These are phyloP conservation scores for Solanum hybrid DNA, from an alignment of 305 asterid genomes.

Conservation along the genomic window DNA sequence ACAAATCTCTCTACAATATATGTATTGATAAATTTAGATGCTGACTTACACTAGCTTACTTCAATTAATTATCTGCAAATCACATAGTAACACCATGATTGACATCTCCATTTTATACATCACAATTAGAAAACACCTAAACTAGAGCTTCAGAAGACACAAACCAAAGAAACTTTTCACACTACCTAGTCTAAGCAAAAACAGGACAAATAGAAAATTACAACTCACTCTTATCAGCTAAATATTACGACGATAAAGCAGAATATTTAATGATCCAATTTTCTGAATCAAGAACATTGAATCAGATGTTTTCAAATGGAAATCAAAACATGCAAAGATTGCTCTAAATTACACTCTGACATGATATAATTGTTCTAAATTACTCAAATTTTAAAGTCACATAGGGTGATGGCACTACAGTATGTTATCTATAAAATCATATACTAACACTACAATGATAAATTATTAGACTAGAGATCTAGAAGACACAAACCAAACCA, in stretches of 20 bases:
- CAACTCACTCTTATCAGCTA: background rate
- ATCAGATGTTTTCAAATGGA: too few species aligned
- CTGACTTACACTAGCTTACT: background rate
- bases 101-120: background rate
- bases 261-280: background rate
- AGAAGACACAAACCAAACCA: too few species aligned
- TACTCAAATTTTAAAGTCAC: background rate
- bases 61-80: background rate
- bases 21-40: background rate
- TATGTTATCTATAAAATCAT: background rate
- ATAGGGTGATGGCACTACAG: too few species aligned
- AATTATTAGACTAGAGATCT: background rate
- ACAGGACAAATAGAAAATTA: background rate
- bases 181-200: background rate
- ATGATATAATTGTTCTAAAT: too few species aligned
- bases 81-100: background rate
- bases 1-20: background rate
- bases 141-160: background rate
- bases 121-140: background rate
- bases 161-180: background rate
- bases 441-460: background rate
- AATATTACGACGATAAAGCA: background rate
- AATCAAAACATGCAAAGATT: background rate
- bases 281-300: background rate
- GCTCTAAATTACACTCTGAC: background rate